phyloP scores from a whole-genome alignment of 306 rosid genomes.

The Dicorynia guianensis region DNA sequence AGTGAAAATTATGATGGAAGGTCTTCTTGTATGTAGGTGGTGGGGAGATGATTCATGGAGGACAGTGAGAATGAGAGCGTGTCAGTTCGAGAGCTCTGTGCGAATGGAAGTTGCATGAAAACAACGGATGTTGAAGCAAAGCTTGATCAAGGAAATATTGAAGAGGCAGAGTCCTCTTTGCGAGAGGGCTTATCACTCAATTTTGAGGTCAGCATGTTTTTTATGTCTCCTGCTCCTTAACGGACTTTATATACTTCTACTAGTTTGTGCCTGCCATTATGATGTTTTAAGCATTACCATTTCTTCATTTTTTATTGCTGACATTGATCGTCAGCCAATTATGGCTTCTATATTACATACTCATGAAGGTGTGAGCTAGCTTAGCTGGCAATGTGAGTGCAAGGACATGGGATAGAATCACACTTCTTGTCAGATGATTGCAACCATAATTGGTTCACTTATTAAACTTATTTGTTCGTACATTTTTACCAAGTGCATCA shows the following conservation, averaged over 20 bases:
- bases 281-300: neutral
- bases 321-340: neutral
- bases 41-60: conserved; percentile 62
- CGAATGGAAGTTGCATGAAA: conserved; percentile 72
- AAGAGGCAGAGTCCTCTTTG: conserved; percentile 86
- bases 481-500: neutral
- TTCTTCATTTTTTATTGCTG: neutral
- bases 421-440: neutral
- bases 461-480: neutral
- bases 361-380: too few species aligned
- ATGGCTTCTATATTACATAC: neutral
- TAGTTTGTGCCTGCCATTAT: neutral
- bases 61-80: conserved; percentile 45
- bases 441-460: neutral
- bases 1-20: conserved; percentile 31
- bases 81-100: conserved; percentile 58
- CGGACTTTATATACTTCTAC: neutral
- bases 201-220: conserved; percentile 66
- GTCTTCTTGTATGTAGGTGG: conserved; percentile 36
- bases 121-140: conserved; percentile 76
- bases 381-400: too few species aligned
- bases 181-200: conserved; percentile 88
- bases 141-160: conserved; percentile 90
- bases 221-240: neutral
- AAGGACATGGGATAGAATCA: too few species aligned